A percentile compares a stretch with the other conserved stretches of the same genome.
Conservation (phyloP, 441 rosid genomes). For the Gossypium gossypioides region DNA sequence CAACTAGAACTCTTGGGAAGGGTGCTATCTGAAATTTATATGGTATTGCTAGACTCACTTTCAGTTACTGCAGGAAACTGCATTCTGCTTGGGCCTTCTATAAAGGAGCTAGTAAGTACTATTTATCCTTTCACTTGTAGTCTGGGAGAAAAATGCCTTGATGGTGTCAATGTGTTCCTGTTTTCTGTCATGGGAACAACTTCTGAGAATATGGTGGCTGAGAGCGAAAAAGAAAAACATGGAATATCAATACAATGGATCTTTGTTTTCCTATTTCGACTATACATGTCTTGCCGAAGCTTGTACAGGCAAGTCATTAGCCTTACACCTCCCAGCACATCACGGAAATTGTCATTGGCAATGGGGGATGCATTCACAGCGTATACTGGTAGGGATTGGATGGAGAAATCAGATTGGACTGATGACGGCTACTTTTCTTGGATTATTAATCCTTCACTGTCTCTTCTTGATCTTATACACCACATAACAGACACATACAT, state of each 20-base stretch:
- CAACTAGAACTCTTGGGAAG: slow-evolving; percentile 56
- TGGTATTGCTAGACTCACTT: slow-evolving; percentile 56
- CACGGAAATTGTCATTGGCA: slow-evolving; percentile 44
- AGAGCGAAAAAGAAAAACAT: slow-evolving; percentile 23
- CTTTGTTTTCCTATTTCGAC: slow-evolving; percentile 56
- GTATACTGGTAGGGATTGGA: slow-evolving; percentile 54
- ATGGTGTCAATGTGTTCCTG: slow-evolving; percentile 41
- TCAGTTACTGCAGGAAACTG: slow-evolving; percentile 70
- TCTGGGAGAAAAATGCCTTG: slow-evolving; percentile 41
- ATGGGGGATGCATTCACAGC: slow-evolving; percentile 45
- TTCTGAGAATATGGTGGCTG: slow-evolving; percentile 21
- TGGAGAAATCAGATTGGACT: slow-evolving; percentile 55
- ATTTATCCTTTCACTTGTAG: slow-evolving; percentile 49
- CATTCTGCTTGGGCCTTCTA: slow-evolving; percentile 44
- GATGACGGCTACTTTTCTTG: slow-evolving; percentile 69
- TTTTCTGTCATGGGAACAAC: slow-evolving; percentile 38
- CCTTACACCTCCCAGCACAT: slow-evolving; percentile 52
- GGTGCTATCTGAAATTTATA: slow-evolving; percentile 63
- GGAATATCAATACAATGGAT: slow-evolving; percentile 45
- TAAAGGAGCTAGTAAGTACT: slow-evolving; percentile 43
- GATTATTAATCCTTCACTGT: slow-evolving; percentile 53
- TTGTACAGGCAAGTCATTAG: slow-evolving; percentile 59
- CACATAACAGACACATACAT: slow-evolving; percentile 42
- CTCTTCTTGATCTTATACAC: slow-evolving; percentile 53
- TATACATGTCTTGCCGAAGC: slow-evolving; percentile 68